Base-by-base conservation (phyloP, 495 filamentous ascomycete species). In the Aspergillus olivimuriae region DNA sequence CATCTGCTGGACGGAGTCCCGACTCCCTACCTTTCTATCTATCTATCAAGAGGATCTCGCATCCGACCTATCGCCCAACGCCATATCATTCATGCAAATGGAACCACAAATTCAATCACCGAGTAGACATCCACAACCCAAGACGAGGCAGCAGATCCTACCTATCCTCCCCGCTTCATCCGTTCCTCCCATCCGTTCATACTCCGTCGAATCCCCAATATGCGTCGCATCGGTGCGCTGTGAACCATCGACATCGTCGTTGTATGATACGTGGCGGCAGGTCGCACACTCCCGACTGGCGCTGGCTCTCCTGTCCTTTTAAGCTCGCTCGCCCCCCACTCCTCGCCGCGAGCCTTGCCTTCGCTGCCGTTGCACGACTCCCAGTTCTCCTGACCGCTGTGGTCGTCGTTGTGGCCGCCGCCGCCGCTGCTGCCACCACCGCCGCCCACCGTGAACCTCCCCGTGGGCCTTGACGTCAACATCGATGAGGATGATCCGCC, bases 121-220 rank as follows among this genome's bases (percentile, higher is more conserved):
- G n/a, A n/a, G n/a, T n/a, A n/a, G n/a, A n/a, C n/a, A n/a, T n/a
- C n/a, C n/a, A n/a, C n/a, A n/a, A n/a, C n/a, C n/a, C n/a, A n/a
- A n/a, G n/a, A n/a, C n/a, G n/a, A n/a, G n/a, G n/a, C n/a, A n/a
- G n/a, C n/a, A n/a, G n/a, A n/a, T n/a, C n/a, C n/a, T n/a, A n/a
- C n/a, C n/a, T n/a, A n/a, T n/a, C 41, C 15, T 42, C 47, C 62
- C 49, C 61, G 55, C 49, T 69, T 69, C 69, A 73, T 73, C 50
- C 66, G 58, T 18, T 69, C 64, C 35, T 66, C 57, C 74, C 74
- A 78, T 39, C 76, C 76, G 47, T 76, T 73, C 65, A 82, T 66
- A 42, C 72, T 79, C 39, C 78, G 66, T 39, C 79, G 69, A 41
- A 75, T 69, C 4, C 80, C 80, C 41, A 81, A 47, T n/a, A 77